These are phyloP conservation scores for Oligophagozyma castellii DNA, from an alignment of 1,139 yeast species.

Conservation along the genomic window DNA sequence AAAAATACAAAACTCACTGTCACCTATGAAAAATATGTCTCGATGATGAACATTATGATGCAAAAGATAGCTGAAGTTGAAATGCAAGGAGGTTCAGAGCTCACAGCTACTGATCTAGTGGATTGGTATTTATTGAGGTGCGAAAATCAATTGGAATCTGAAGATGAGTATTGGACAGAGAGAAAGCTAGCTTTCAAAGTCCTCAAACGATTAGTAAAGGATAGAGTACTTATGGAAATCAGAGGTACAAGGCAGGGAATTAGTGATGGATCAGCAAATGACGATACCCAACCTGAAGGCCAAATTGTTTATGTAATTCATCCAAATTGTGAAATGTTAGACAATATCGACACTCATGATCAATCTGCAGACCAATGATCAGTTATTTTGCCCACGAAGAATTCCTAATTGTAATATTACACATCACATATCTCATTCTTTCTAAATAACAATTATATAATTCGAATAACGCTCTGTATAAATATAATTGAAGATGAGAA, in stretches of 20 bases:
- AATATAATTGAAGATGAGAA: too few species aligned
- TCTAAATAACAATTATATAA: too few species aligned
- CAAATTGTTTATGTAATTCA: constrained; percentile 59
- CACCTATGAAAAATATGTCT: constrained; percentile 74
- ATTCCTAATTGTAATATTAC: too few species aligned
- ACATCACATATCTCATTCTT: too few species aligned
- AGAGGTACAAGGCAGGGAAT: constrained; percentile 41
- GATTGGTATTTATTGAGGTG: constrained; percentile 71
- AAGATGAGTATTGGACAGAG: constrained; percentile 59
- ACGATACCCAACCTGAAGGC: constrained; percentile 19
- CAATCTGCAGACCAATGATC: too few species aligned
- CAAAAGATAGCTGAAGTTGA: constrained; percentile 48
- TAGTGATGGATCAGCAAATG: constrained; percentile 22
- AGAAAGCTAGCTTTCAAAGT: constrained; percentile 66
- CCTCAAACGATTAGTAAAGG: constrained; percentile 70
- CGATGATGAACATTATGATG: constrained; percentile 71
- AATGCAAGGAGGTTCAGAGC: constrained; percentile 41
- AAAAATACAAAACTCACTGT: constrained; percentile 29
- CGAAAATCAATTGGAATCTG: constrained; percentile 59
- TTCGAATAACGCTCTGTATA: too few species aligned
- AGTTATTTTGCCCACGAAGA: too few species aligned
- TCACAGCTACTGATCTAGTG: constrained; percentile 55
- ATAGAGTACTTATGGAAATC: constrained; percentile 72
- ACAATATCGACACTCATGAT: constrained; percentile 14
- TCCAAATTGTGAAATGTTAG: constrained; percentile 77